Conservation (phyloP, 371 early-diverging fungal species). For the Nematocida major region DNA sequence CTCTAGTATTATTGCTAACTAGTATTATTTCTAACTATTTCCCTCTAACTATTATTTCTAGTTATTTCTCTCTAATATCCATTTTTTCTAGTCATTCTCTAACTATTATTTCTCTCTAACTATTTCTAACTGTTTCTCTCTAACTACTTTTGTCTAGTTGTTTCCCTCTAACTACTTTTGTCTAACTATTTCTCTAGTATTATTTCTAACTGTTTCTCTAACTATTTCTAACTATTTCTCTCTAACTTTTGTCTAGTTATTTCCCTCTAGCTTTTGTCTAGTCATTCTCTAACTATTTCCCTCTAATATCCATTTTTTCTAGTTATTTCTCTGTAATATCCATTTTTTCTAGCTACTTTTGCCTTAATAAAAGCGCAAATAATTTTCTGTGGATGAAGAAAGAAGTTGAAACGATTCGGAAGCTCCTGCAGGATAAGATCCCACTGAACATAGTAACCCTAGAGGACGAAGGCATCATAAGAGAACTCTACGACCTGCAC, state of each 20-base stretch:
- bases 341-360: neutral
- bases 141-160: too few relatives aligned
- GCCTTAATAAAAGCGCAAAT: neutral
- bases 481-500: slow-evolving; percentile 8
- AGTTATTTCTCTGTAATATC: neutral
- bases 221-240: too few relatives aligned
- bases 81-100: neutral
- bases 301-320: neutral
- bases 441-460: slow-evolving; percentile 38
- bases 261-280: neutral
- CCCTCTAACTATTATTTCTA: neutral
- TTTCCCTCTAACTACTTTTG: too few relatives aligned
- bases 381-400: slow-evolving; percentile 28
- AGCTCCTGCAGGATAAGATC: slow-evolving; percentile 8
- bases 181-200: too few relatives aligned
- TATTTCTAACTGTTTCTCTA: too few relatives aligned
- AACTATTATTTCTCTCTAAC: too few relatives aligned
- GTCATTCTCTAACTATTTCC: neutral
- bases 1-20: too few relatives aligned
- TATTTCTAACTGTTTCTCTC: too few relatives aligned
- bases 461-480: slow-evolving; percentile 33
- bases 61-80: neutral
- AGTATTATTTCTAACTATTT: too few relatives aligned
- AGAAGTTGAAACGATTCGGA: neutral
- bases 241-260: too few relatives aligned